Conservation (phyloP, 2,329 filamentous ascomycete genomes). For the Fusarium xylarioides region DNA sequence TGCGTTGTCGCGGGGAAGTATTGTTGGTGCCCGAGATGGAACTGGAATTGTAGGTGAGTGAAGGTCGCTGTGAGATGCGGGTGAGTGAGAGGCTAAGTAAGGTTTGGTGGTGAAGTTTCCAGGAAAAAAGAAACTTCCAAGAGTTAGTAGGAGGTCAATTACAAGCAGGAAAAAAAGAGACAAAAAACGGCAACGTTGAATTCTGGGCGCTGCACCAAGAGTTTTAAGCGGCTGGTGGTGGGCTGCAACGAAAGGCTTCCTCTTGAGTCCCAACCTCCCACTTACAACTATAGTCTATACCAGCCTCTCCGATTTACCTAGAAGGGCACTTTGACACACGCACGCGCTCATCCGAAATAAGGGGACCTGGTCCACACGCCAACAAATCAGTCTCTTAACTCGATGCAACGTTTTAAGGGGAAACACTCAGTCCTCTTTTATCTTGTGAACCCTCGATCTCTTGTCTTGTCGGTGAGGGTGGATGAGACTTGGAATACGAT, state of each 20-base stretch:
- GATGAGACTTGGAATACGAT: conserved; percentile 22
- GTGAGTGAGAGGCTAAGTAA: conserved; percentile 10
- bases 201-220: conserved; percentile 46
- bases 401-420: conserved; percentile 9
- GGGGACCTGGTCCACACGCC: conserved; percentile 36
- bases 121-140: not conserved
- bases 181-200: conserved; percentile 28
- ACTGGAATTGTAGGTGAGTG: conserved; percentile 7
- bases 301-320: conserved; percentile 45
- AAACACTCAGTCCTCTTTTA: conserved; percentile 37
- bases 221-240: conserved; percentile 45
- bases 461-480: conserved; percentile 14
- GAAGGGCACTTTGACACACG: conserved; percentile 30
- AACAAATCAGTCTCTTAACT: conserved; percentile 31
- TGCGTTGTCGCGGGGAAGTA: conserved; percentile 15
- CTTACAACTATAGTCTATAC: conserved; percentile 40
- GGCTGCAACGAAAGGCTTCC: conserved; percentile 36
- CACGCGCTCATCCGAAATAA: conserved; percentile 18
- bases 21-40: conserved; percentile 31
- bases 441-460: conserved; percentile 1
- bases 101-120: not conserved
- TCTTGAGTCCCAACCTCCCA: conserved; percentile 48
- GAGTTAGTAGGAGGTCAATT: not conserved
- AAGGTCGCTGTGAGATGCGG: conserved; percentile 19
- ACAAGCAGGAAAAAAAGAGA: conserved; percentile 21